Percentiles rank a stretch among this genome's conserved stretches.
phyloP scores from a whole-genome alignment of 2,329 filamentous ascomycete genomes.

The Paraconiothyrium brasiliense region DNA sequence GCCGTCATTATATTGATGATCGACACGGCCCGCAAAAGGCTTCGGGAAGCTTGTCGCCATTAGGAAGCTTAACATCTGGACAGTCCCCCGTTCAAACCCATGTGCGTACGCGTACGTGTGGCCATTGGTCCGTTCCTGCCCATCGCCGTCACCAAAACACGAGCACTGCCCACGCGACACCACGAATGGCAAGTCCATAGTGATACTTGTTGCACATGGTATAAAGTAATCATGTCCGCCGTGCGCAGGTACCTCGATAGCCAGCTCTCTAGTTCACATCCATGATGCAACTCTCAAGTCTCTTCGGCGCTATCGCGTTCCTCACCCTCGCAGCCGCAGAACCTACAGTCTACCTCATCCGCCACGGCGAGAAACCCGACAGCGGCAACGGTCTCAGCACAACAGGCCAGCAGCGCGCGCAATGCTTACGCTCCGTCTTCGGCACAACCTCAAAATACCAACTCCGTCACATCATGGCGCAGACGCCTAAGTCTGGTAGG shows the following conservation, averaged over 20 bases:
- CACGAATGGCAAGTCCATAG: not conserved
- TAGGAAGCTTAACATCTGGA: slow-evolving; percentile 2
- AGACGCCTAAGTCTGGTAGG: slow-evolving; percentile 60
- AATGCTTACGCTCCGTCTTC: slow-evolving; percentile 68
- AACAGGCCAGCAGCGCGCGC: slow-evolving; percentile 64
- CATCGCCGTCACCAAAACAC: not conserved
- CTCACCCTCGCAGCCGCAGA: slow-evolving; percentile 24
- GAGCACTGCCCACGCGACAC: slow-evolving; percentile 7
- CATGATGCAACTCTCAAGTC: not conserved
- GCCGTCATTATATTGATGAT: not conserved
- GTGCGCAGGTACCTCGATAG: too few relatives aligned
- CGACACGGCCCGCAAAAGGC: not conserved
- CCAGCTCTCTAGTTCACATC: not conserved
- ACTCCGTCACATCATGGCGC: slow-evolving; percentile 68
- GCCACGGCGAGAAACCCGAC: slow-evolving; percentile 70
- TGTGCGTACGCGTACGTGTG: not conserved
- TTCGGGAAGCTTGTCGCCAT: not conserved
- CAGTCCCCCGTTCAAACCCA: not conserved
- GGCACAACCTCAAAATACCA: slow-evolving; percentile 61
- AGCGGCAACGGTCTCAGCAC: slow-evolving; percentile 61
- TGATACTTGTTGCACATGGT: not conserved
- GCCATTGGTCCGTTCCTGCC: slow-evolving; percentile 1
- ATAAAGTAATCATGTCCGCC: not conserved
- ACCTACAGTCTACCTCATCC: slow-evolving; percentile 69
- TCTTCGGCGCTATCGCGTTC: not conserved